Evolutionary conservation across 176 grass and related monocot genomes (phyloP), one percentile per base, ranked within the genome.

Genomic region (Eragrostis curvula): DNA sequence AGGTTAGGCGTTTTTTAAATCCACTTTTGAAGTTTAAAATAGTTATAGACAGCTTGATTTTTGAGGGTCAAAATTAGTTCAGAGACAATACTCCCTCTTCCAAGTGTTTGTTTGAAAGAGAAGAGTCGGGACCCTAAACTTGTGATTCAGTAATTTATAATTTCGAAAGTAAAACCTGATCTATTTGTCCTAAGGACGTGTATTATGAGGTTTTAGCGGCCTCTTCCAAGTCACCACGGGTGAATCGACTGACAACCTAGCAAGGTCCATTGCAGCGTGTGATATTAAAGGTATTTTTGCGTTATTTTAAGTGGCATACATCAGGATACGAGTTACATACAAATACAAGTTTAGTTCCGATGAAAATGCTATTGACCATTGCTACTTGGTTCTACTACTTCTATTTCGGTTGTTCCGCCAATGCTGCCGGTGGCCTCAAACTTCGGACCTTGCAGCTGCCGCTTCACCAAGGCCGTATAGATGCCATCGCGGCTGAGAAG

Each of bases 391-490:
- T 84, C 48, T 3, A 32, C 48, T 21, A 68, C 36, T 80, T 80
- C 63, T 30, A 78, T 61, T 60, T 80, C 84, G 13, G 13, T 13
- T 28, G 81, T 59, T 46, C 5, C n/a, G 58, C 36, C 17, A 39
- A 80, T 27, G 39, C 49, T 77, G 77, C 36, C 72, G 23, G 75
- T 82, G 72, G 78, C 75, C 75, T 93, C 96, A 46, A 88, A 87
- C 85, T 73, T 89, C 40, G 93, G 84, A 23, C 87, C 85, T 81
- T 99, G 96, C 77, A 99, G 81, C 85, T 99, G 96, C 79, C 96
- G 92, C 89, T 92, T 99, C 85, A 99, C 96, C 44, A 99, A 84
- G 69, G 93, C 92, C 24, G 96, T 96, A 61, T 99, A 99, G 77
- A 99, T 96, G 57, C 96, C 96, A 17, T 96, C 85, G 46, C 70